phyloP scores from a whole-genome alignment of 225 moss, liverwort and hornwort species.

The Polytrichum formosum region DNA sequence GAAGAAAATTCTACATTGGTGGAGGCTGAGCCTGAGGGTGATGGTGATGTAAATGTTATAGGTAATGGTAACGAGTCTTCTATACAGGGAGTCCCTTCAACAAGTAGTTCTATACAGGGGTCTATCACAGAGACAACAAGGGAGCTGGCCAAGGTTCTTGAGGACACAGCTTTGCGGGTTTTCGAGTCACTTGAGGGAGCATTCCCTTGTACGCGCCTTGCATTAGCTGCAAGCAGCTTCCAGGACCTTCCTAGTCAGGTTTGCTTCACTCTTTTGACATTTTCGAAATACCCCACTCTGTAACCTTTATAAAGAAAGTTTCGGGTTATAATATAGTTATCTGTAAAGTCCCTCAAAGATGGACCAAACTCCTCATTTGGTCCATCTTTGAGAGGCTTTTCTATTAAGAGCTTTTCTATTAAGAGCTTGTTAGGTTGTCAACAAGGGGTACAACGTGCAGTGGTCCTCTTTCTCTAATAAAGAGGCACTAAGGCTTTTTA shows the following conservation, averaged over 20 bases:
- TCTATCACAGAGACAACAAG: conserved; percentile 64
- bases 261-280: too few species aligned
- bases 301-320: too few species aligned
- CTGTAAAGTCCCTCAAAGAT: too few species aligned
- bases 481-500: too few species aligned
- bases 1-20: conserved; percentile 1
- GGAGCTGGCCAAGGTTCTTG: conserved; percentile 70
- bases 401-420: background rate
- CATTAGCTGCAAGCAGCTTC: conserved; percentile 78
- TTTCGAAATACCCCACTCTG: too few species aligned
- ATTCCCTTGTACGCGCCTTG: conserved; percentile 87
- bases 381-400: too few species aligned
- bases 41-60: conserved; percentile 3
- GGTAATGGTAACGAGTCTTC: conserved; percentile 22
- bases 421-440: background rate
- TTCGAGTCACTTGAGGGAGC: conserved; percentile 66
- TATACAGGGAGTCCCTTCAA: conserved; percentile 9
- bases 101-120: conserved; percentile 30
- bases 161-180: conserved; percentile 57
- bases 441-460: too few species aligned
- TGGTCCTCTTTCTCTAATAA: too few species aligned
- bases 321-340: too few species aligned
- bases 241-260: conserved; percentile 86
- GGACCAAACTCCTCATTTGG: too few species aligned
- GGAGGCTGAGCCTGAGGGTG: conserved; percentile 21